Base-by-base conservation (phyloP, 2,329 filamentous ascomycete species). In the Boeremia exigua region DNA sequence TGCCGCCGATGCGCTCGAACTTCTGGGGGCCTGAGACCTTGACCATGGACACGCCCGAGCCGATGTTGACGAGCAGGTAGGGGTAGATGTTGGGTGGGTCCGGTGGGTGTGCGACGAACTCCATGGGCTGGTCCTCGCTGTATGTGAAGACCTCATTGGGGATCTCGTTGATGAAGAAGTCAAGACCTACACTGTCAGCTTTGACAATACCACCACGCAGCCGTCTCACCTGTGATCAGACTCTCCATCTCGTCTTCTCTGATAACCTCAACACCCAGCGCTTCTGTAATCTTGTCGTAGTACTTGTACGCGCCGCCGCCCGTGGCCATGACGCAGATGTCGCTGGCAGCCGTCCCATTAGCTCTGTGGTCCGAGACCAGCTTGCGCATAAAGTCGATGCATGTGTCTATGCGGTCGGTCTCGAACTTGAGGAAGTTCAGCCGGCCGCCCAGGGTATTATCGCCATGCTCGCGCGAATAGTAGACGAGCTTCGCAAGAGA, bases 201-300 rank as follows among this genome's bases (percentile, higher is more conserved):
- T 15, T 8, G 17, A 17, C 4, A 4, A 12, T 11, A 38, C 11
- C 23, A 14, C 15, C 6, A 11, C 23, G 15, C 23, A 15, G 10
- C 19, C 7, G 34, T 63, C 81, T 62, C 76, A 92, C 91, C 92
- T 69, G 95, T 95, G 61, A 99, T 99, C 55, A 99, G 80, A 73
- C 95, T 99, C 76, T 96, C 92, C 95, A 99, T 99, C 79, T 99
- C 95, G 70, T 99, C 95, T 77, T 98, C 95, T 38, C 92, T 84
- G 68, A 93, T 81, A 17, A 99, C 92, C 71, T 97, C 90, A 1
- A 96, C 91, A 12, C 90, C 90, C 46, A 99, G 80, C 4, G 88
- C 87, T 59, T 94, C 86, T 71, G 87, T 88, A 66, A 99, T 92
- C 75, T 87, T 88, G 74, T 98, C 92, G 75, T 98, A 97, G 78